Evolutionary conservation across 2,329 filamentous ascomycete genomes (phyloP).

Genomic region (Cercospora sojina): DNA sequence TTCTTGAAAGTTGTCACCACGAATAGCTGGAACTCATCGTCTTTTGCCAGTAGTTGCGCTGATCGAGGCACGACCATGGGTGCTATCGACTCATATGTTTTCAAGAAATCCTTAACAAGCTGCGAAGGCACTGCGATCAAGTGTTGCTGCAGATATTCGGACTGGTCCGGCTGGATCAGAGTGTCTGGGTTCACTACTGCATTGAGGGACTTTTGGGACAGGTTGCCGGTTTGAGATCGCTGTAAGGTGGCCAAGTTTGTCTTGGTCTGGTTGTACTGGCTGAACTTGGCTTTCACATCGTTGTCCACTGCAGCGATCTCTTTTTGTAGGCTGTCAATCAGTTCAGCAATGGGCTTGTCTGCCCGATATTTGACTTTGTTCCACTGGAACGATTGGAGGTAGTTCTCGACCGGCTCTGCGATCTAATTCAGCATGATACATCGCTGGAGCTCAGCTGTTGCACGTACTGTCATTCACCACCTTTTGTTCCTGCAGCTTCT

Average conservation of each 20-base stretch:
- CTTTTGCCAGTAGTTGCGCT: constrained; percentile 72
- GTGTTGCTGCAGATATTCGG: constrained; percentile 95
- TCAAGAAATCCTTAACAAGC: constrained; percentile 81
- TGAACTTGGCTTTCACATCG: constrained; percentile 91
- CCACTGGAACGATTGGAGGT: constrained; percentile 86
- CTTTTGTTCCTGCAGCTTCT: constrained; percentile 81
- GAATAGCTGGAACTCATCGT: constrained; percentile 87
- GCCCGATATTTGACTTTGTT: constrained; percentile 97
- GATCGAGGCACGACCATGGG: constrained; percentile 94
- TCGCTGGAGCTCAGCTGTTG: background rate
- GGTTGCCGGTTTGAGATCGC: constrained; percentile 88
- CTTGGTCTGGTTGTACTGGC: constrained; percentile 90
- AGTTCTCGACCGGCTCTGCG: constrained; percentile 91
- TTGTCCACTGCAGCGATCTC: constrained; percentile 91
- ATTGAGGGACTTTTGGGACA: constrained; percentile 90
- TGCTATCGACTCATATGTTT: constrained; percentile 81
- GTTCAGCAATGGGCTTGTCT: constrained; percentile 83
- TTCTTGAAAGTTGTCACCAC: constrained; percentile 94
- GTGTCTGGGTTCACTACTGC: constrained; percentile 74
- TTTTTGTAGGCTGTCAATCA: constrained; percentile 87
- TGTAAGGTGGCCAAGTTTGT: constrained; percentile 77
- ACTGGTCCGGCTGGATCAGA: constrained; percentile 73
- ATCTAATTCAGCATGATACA: constrained; percentile 17
- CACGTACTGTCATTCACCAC: constrained; percentile 86
- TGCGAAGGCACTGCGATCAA: constrained; percentile 82